Base-by-base conservation (phyloP, 2,329 filamentous ascomycete species). In the Trichoderma citrinoviride region DNA sequence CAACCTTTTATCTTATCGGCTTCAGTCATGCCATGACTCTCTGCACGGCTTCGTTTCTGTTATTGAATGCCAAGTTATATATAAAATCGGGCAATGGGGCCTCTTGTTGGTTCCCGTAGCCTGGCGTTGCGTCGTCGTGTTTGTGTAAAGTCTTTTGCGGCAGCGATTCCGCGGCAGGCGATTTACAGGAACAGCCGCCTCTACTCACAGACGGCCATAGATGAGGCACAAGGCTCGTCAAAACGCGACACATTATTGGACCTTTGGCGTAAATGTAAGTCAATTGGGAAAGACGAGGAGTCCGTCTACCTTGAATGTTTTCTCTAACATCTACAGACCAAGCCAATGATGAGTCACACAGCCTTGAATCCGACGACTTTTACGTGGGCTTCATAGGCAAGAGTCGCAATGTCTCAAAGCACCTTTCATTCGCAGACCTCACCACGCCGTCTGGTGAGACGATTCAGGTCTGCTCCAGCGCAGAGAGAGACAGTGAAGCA, bases 401-500 rank as follows among this genome's bases (percentile, higher is more conserved):
- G 66, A 83, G 87, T 33, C 84, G 86, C 67, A 86, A 91, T 70
- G 80, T 93, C 23, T 87, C 87, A 29, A 87, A 87, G 61, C 86
- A 84, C 44, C 79, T 96, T 21, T 85, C 85, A 2, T 97, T 97
- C 72, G 88, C 88, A 54, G 83, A 89, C 70, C 73, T 81, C 23
- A 78, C 78, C 43, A 75, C 75, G 3, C 70, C 76, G 0, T 75
- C 74, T 0, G 73, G 77, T 4, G 69, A 81, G 49, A 76, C 79
- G 17, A 74, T 82, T 7, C 83, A 86, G 53, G 71, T 81, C 50
- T 80, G 80, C 53, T 76, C 76, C 1, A 81, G 79, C 62, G 71
- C 78, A 2, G 73, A 77, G 2, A 71, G 74, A 25, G 76, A 75
- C 15, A 74, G 74, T 2, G 70, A 73, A 0, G 72, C 75, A 0